Percentiles rank a stretch among this genome's conserved stretches.
These are phyloP conservation scores for Salix suchowensis DNA, from an alignment of 345 rosid species.

Conservation along the genomic window DNA sequence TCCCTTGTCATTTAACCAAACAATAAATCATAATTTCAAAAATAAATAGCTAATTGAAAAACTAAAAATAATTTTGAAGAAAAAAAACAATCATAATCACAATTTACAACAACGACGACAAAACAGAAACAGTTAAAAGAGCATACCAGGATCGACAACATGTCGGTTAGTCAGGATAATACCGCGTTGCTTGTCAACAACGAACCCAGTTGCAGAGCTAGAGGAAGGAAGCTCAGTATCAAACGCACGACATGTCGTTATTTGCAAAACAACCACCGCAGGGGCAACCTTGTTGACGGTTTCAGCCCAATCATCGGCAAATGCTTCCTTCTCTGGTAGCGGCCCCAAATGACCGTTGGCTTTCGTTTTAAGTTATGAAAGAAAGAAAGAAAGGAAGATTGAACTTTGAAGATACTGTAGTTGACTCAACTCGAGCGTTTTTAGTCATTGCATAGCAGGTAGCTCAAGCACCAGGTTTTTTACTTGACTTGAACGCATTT, in stretches of 20 bases:
- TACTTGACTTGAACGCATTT: too few species aligned
- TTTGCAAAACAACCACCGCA: constrained; percentile 82
- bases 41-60: background rate
- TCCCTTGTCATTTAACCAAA: too few species aligned
- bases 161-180: constrained; percentile 96
- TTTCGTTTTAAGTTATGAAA: background rate
- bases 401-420: background rate
- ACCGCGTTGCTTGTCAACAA: constrained; percentile 85
- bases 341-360: background rate
- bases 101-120: background rate
- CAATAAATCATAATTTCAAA: too few species aligned
- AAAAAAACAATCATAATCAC: background rate
- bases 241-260: constrained; percentile 83
- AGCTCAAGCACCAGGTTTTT: too few species aligned
- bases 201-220: constrained; percentile 80
- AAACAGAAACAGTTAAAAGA: background rate
- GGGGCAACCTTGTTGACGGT: constrained; percentile 74
- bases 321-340: constrained; percentile 44
- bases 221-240: constrained; percentile 82
- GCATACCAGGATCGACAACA: constrained; percentile 77
- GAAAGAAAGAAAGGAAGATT: background rate
- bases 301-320: constrained; percentile 82
- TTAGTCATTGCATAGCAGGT: too few species aligned
- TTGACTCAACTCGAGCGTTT: too few species aligned
- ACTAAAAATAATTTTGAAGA: background rate